These are phyloP conservation scores for Rhizopus sp. DNA, from an alignment of 371 early-diverging fungal species.

Conservation along the genomic window DNA sequence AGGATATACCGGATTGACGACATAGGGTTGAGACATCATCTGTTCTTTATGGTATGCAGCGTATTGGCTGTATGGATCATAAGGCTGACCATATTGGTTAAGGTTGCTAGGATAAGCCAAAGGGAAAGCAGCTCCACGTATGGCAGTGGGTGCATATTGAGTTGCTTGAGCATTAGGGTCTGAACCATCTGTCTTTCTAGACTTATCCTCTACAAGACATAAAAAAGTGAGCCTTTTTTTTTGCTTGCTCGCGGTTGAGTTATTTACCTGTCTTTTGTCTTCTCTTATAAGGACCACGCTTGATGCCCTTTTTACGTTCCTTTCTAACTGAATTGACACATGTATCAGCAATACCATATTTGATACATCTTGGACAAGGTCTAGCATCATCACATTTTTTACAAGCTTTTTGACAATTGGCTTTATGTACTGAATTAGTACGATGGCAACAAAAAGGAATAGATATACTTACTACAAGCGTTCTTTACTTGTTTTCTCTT, in stretches of 20 bases:
- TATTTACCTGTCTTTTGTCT: slow-evolving; percentile 45
- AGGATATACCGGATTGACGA: slow-evolving; percentile 45
- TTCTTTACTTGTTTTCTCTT: slow-evolving; percentile 55
- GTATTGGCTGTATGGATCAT: slow-evolving; percentile 43
- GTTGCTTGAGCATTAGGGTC: slow-evolving; percentile 19
- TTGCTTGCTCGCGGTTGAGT: neutral
- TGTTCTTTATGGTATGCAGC: slow-evolving; percentile 34
- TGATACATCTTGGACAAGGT: slow-evolving; percentile 87
- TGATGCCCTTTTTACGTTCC: slow-evolving; percentile 83
- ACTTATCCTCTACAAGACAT: slow-evolving; percentile 22
- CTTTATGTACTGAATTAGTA: slow-evolving; percentile 27
- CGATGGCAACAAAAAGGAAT: neutral
- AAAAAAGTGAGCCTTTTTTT: neutral
- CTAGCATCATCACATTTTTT: slow-evolving; percentile 91
- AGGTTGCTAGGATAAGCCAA: slow-evolving; percentile 48
- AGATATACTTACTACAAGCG: slow-evolving; percentile 47
- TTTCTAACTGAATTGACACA: slow-evolving; percentile 86
- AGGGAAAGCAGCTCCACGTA: slow-evolving; percentile 26
- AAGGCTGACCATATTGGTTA: slow-evolving; percentile 51
- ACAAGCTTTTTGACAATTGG: slow-evolving; percentile 92
- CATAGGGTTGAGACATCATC: slow-evolving; percentile 45
- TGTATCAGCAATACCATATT: slow-evolving; percentile 69
- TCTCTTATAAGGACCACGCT: slow-evolving; percentile 84
- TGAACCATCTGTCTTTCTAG: slow-evolving; percentile 16
- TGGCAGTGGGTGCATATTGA: slow-evolving; percentile 24